A percentile compares a stretch with the other conserved stretches of the same genome.
Conservation (phyloP, 108 stramenopile species). For the Pseudonitzschia delicatissima region DNA sequence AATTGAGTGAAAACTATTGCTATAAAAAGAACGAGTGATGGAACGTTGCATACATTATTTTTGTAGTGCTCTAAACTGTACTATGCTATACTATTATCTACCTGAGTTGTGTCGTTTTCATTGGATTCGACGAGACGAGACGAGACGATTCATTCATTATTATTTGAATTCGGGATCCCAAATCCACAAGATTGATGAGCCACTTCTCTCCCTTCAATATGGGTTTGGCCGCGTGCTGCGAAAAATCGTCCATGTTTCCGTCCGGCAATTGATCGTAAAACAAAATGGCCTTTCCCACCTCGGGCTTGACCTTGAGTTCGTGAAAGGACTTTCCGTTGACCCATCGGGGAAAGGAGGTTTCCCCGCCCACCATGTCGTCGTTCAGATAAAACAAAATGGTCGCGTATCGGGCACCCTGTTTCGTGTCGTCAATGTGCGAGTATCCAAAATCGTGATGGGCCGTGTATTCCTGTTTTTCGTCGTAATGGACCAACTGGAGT, state of each 20-base stretch:
- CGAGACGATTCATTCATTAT: too few species aligned
- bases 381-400: constrained; percentile 87
- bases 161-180: constrained; percentile 51
- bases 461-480: constrained; percentile 74
- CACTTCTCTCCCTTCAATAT: constrained; percentile 74
- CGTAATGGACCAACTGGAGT: constrained; percentile 90
- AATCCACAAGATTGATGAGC: constrained; percentile 68
- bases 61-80: too few species aligned
- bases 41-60: too few species aligned
- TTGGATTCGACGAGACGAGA: too few species aligned
- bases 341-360: constrained; percentile 77
- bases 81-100: too few species aligned
- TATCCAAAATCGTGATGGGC: constrained; percentile 90
- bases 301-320: constrained; percentile 52
- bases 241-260: constrained; percentile 70
- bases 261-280: constrained; percentile 89
- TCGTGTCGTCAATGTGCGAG: constrained; percentile 35
- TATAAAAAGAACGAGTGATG: too few species aligned
- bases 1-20: too few species aligned
- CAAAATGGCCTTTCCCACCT: constrained; percentile 55
- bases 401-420: constrained; percentile 68
- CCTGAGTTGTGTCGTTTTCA: too few species aligned
- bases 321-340: constrained; percentile 73
- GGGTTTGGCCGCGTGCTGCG: constrained; percentile 82
- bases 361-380: constrained; percentile 62